phyloP scores from a whole-genome alignment of 2,329 filamentous ascomycete genomes.

The Curvularia verruculosa region DNA sequence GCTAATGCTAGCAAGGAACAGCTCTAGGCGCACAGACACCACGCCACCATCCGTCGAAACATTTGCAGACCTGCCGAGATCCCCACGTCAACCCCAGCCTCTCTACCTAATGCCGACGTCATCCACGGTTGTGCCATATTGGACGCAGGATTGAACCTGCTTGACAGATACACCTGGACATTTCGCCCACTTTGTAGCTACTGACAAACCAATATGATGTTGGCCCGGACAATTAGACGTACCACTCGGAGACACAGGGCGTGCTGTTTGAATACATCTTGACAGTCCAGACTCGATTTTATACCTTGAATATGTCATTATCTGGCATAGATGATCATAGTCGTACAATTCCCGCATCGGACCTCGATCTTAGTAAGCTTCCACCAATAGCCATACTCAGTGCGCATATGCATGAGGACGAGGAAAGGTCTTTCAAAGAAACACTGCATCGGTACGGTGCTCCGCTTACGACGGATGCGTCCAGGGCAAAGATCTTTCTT shows the following conservation, averaged over 20 bases:
- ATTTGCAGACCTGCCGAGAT: constrained; percentile 12
- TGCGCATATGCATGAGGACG: constrained; percentile 68
- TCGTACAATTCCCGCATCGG: constrained; percentile 24
- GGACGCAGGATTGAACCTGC: constrained; percentile 1
- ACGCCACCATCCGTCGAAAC: constrained; percentile 4
- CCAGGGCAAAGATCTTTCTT: constrained; percentile 75
- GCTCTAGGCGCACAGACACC: constrained; percentile 1
- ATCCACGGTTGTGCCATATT: constrained; percentile 11
- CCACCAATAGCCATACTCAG: constrained; percentile 76
- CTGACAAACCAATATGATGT: constrained; percentile 26
- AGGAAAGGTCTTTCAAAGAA: constrained; percentile 69
- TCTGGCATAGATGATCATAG: constrained; percentile 29
- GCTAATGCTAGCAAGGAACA: constrained; percentile 7
- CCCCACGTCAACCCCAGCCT: constrained; percentile 1
- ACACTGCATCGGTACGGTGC: constrained; percentile 62
- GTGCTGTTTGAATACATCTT: constrained; percentile 35
- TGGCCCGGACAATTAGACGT: constrained; percentile 13
- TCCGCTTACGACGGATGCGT: constrained; percentile 71
- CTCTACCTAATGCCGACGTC: constrained; percentile 23
- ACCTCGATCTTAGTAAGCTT: constrained; percentile 51
- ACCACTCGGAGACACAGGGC: constrained; percentile 24
- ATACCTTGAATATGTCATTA: constrained; percentile 28
- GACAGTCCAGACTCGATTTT: constrained; percentile 36
- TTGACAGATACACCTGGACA: neutral
- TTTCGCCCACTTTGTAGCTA: neutral